Conservation (phyloP, 1,284 basidiomycete species). For the Cryptococcus sp. region DNA sequence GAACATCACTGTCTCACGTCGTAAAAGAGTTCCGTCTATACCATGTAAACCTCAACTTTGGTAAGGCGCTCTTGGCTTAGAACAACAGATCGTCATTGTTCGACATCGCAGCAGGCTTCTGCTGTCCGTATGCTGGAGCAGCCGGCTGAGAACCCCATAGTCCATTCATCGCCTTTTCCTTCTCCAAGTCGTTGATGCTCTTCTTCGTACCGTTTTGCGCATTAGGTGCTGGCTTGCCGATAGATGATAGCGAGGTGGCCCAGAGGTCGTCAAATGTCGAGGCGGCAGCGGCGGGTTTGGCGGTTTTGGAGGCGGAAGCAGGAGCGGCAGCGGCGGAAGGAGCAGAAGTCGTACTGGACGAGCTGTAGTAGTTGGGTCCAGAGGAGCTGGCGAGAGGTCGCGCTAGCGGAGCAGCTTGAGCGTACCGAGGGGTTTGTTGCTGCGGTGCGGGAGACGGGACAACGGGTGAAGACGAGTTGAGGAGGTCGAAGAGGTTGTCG, state of each 20-base stretch:
- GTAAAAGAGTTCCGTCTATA: no score
- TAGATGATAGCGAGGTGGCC: conserved; percentile 68
- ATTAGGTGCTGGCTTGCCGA: conserved; percentile 14
- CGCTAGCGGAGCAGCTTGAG: conserved; percentile 7
- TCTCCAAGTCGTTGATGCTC: conserved; percentile 79
- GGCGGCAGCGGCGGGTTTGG: conserved; percentile 14
- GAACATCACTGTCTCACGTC: no score
- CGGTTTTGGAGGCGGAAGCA: no score
- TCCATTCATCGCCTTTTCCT: conserved; percentile 70
- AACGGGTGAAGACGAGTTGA: conserved; percentile 39
- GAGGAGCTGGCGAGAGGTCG: conserved; percentile 17
- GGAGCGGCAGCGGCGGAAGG: conserved; percentile 27
- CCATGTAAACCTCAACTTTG: no score
- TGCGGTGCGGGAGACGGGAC: conserved; percentile 27
- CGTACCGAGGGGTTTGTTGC: conserved; percentile 1
- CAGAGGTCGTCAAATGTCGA: conserved; percentile 79
- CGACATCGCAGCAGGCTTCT: conserved; percentile 11
- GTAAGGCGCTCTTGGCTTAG: no score
- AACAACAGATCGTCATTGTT: conserved; percentile 29
- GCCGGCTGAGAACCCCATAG: conserved; percentile 56
- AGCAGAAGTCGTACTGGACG: background rate
- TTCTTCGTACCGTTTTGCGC: conserved; percentile 49
- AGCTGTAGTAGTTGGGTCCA: background rate
- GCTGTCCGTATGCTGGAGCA: conserved; percentile 1
- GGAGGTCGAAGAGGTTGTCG: conserved; percentile 51